A percentile compares a stretch with the other conserved stretches of the same genome.
These are phyloP conservation scores for Picea abies DNA, from an alignment of 83 land plant species.

Conservation along the genomic window DNA sequence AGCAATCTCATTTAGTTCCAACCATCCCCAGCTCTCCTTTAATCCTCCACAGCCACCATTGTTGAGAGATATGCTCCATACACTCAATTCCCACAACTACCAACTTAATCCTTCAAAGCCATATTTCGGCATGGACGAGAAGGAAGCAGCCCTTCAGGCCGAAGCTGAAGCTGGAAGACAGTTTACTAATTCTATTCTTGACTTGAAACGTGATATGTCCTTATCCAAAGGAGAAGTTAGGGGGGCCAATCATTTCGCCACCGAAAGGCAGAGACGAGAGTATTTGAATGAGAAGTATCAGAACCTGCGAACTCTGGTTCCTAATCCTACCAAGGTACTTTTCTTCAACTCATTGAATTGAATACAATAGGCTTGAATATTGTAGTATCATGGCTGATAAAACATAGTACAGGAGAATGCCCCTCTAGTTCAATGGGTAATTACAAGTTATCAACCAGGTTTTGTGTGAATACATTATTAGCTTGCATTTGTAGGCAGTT, in stretches of 20 bases:
- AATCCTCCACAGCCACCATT: conserved; percentile 53
- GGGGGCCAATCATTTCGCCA: conserved; percentile 57
- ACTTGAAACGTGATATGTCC: conserved; percentile 38
- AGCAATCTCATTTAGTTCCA: conserved; percentile 15
- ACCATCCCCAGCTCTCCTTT: conserved; percentile 33
- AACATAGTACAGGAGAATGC: too few relatives aligned
- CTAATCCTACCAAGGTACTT: conserved; percentile 78
- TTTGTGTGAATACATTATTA: too few relatives aligned
- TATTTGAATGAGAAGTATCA: conserved; percentile 64
- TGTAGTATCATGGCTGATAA: too few relatives aligned
- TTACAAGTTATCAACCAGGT: too few relatives aligned
- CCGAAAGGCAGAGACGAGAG: conserved; percentile 72
- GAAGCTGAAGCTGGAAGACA: conserved; percentile 31
- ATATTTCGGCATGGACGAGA: conserved; percentile 37
- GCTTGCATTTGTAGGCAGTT: too few relatives aligned
- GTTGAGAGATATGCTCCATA: conserved; percentile 46
- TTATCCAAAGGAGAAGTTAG: conserved; percentile 31
- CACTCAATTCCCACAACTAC: conserved; percentile 40
- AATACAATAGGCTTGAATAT: too few relatives aligned
- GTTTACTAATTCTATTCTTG: conserved; percentile 43
- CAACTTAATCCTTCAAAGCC: conserved; percentile 12
- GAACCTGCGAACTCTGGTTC: conserved; percentile 58
- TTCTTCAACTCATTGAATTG: not conserved
- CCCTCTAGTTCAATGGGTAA: too few relatives aligned
- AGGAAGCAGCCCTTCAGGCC: conserved; percentile 33